Evolutionary conservation across 2,329 filamentous ascomycete species (phyloP), one percentile per base, ranked within the genome.

Genomic region (Cordyceps militaris): DNA sequence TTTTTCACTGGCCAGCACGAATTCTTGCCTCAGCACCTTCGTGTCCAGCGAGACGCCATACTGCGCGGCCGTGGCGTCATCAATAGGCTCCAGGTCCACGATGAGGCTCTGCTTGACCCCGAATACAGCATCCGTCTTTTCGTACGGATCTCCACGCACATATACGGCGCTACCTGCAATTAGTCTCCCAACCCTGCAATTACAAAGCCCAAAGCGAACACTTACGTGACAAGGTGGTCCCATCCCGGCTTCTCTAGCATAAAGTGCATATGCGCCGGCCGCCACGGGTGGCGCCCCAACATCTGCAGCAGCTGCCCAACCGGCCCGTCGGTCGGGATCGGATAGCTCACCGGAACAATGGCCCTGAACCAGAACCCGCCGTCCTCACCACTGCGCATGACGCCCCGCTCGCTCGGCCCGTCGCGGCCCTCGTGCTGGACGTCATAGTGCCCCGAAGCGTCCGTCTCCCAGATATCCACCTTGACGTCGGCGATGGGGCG

Each of bases 221-320:
- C 85, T 62, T 76, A 92, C 88, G 90, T 95, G 67, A 94, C 87
- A 65, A 96, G 72, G 68, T 87, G 82, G 74, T 96, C 90, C 74
- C 82, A 91, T 0, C 88, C 88, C 34, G 78, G 71, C 76, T 90
- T 91, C 68, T 86, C 83, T 73, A 96, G 91, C 88, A 95, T 94
- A 66, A 94, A 94, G 71, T 94, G 89, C 78, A 93, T 82, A 70
- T 94, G 89, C 21, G 85, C 82, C 1, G 89, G 90, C 54, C 90
- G 75, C 75, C 84, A 92, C 57, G 84, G 84, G 73, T 94, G 90
- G n/a, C 90, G 76, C n/a, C 80, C 78, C 65, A 94, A 68, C 65
- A 74, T 70, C 67, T 76, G 73, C 64, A 94, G 72, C 63, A 94
- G 69, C 71, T 84, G 82, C 0, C 89, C 91, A 1, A 96, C 90